A percentile compares a stretch with the other conserved stretches of the same genome.
Conservation (phyloP, 495 filamentous ascomycete species). For the Annulohypoxylon moriforme region DNA sequence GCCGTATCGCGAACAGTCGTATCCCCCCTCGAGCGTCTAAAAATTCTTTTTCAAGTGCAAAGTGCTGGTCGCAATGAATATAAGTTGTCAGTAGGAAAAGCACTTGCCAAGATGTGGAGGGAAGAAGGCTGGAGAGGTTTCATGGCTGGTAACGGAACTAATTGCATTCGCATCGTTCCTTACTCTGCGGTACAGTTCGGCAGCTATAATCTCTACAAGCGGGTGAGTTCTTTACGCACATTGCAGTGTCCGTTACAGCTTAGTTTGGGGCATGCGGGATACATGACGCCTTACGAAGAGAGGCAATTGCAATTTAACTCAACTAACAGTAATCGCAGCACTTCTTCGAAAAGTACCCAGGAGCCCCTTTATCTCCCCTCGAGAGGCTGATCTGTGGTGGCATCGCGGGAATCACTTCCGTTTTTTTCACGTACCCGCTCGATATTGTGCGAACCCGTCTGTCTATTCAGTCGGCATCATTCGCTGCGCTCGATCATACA, state of each 20-base stretch:
- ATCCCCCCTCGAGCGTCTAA: conserved; percentile 92
- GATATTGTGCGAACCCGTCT: conserved; percentile 96
- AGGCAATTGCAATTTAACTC: not conserved
- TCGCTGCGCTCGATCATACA: conserved; percentile 72
- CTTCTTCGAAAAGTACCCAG: conserved; percentile 79
- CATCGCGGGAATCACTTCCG: conserved; percentile 92
- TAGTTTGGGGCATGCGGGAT: not conserved
- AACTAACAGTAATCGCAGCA: conserved; percentile 52
- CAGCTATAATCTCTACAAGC: conserved; percentile 96
- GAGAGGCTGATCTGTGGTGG: conserved; percentile 86
- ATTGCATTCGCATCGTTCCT: conserved; percentile 97
- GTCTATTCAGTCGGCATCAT: conserved; percentile 96
- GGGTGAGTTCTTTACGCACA: conserved; percentile 66
- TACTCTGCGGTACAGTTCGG: conserved; percentile 99
- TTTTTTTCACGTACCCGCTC: conserved; percentile 80
- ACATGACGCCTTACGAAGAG: not conserved
- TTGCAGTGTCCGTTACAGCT: not conserved
- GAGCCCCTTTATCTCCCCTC: conserved; percentile 72
- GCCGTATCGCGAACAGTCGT: conserved; percentile 98
- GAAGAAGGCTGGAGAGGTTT: conserved; percentile 97
- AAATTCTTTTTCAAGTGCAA: conserved; percentile 97
- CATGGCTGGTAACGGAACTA: conserved; percentile 97
- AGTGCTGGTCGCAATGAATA: conserved; percentile 91
- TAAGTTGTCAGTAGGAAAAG: conserved; percentile 88
- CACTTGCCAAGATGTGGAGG: conserved; percentile 90